Evolutionary conservation across 2,329 filamentous ascomycete species (phyloP).

Genomic region (Aureobasidium leucospermi): DNA sequence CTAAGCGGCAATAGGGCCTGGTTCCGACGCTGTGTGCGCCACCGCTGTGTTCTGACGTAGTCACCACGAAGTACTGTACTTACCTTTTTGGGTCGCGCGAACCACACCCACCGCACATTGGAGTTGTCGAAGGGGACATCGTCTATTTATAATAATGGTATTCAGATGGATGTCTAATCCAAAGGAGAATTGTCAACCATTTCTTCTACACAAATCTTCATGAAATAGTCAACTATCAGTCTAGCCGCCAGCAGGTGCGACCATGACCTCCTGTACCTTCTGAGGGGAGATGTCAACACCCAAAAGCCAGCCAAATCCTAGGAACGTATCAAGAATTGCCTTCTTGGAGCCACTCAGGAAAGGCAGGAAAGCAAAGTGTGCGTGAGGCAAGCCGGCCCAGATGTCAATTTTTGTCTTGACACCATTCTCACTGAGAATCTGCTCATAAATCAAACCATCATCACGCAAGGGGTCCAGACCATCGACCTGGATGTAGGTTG

Average conservation of each 20-base stretch:
- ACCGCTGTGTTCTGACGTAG: neutral
- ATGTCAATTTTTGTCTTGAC: constrained; percentile 40
- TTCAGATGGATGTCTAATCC: neutral
- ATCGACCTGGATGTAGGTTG: constrained; percentile 44
- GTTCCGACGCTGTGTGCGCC: neutral
- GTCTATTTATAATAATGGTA: neutral
- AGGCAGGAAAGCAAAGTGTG: constrained; percentile 30
- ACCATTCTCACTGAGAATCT: constrained; percentile 37
- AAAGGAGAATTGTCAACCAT: neutral
- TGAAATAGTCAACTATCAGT: neutral
- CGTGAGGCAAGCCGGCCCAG: constrained; percentile 35
- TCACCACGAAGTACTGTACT: neutral
- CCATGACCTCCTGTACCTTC: constrained; percentile 15
- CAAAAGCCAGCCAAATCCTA: constrained; percentile 32
- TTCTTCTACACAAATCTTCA: neutral
- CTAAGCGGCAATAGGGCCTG: constrained; percentile 1
- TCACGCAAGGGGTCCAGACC: constrained; percentile 47
- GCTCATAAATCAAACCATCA: constrained; percentile 47
- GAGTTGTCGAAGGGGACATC: too few species aligned
- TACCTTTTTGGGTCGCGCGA: neutral
- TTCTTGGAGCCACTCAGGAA: constrained; percentile 23
- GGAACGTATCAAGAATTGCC: constrained; percentile 24
- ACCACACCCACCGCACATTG: neutral
- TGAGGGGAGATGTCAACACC: constrained; percentile 18
- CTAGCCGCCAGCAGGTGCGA: constrained; percentile 5